Conservation (phyloP, 2,329 filamentous ascomycete genomes). For the Cryphonectria japonica region DNA sequence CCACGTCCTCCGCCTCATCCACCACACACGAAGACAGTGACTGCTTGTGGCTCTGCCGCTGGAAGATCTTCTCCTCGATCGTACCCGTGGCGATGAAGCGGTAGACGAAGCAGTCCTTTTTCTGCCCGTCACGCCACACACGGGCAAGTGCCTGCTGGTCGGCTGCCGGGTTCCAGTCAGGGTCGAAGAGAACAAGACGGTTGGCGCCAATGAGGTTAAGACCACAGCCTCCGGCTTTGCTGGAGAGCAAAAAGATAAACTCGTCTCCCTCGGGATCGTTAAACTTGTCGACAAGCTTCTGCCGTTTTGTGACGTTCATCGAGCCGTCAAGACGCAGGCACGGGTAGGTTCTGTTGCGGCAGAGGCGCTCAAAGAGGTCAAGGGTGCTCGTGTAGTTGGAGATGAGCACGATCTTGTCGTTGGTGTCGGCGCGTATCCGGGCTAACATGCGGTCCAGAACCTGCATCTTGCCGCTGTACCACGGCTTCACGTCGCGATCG, state of each 20-base stretch:
- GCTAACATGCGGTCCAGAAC: slow-evolving; percentile 98
- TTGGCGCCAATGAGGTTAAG: slow-evolving; percentile 95
- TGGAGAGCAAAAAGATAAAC: slow-evolving; percentile 94
- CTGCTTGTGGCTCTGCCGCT: slow-evolving; percentile 97
- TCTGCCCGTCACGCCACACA: slow-evolving; percentile 98
- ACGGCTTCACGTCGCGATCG: slow-evolving; percentile 89
- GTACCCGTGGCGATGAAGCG: slow-evolving; percentile 98
- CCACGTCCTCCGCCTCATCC: slow-evolving; percentile 94
- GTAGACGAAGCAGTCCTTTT: slow-evolving; percentile 99
- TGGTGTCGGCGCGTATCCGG: slow-evolving; percentile 91
- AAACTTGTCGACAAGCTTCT: slow-evolving; percentile 97
- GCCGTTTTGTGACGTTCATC: slow-evolving; percentile 96
- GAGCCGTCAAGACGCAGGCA: slow-evolving; percentile 89
- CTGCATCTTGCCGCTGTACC: slow-evolving; percentile 98
- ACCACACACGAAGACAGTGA: slow-evolving; percentile 95
- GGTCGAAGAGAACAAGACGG: slow-evolving; percentile 92
- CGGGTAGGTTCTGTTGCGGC: slow-evolving; percentile 82
- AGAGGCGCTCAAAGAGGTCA: slow-evolving; percentile 91
- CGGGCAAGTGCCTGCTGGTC: slow-evolving; percentile 96
- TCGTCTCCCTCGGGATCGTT: slow-evolving; percentile 90
- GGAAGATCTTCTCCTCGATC: slow-evolving; percentile 99
- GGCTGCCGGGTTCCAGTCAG: slow-evolving; percentile 96
- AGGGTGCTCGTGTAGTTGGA: slow-evolving; percentile 98
- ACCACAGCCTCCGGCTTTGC: slow-evolving; percentile 95
- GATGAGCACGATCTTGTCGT: slow-evolving; percentile 98